phyloP scores from a whole-genome alignment of 2,329 filamentous ascomycete genomes.

The Penicillium sp. region DNA sequence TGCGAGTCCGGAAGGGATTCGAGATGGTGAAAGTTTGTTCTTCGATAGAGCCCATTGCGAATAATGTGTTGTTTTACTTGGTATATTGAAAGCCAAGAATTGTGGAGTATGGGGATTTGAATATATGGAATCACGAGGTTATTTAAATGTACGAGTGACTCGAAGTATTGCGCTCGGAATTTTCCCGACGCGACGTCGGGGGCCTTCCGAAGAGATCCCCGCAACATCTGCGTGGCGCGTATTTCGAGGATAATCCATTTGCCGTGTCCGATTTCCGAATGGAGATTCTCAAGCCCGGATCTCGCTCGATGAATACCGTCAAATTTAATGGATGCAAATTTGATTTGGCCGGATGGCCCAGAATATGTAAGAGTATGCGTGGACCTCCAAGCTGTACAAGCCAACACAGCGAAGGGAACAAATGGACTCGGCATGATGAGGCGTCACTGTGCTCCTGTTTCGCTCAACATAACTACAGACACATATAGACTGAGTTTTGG shows the following conservation, averaged over 20 bases:
- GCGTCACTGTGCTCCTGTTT: background rate
- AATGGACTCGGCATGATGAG: background rate
- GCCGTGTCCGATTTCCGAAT: background rate
- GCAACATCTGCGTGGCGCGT: background rate
- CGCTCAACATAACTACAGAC: background rate
- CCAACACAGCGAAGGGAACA: background rate
- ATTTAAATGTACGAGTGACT: background rate
- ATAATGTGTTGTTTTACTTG: background rate
- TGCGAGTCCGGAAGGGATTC: slow-evolving; percentile 37
- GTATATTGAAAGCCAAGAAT: background rate
- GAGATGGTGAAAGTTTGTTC: slow-evolving; percentile 23
- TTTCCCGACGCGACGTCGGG: background rate
- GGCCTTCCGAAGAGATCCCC: background rate
- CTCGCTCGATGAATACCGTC: background rate
- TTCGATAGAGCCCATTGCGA: slow-evolving; percentile 26
- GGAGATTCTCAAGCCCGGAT: background rate
- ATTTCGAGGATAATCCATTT: background rate
- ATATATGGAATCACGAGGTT: background rate
- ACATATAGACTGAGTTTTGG: background rate
- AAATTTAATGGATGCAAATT: background rate
- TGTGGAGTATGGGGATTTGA: background rate
- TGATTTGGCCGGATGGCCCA: background rate
- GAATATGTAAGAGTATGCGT: background rate
- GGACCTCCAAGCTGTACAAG: background rate
- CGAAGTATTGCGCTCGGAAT: background rate